Evolutionary conservation across 305 asterid genomes (phyloP).

Genomic region (Fraxinus velutina): DNA sequence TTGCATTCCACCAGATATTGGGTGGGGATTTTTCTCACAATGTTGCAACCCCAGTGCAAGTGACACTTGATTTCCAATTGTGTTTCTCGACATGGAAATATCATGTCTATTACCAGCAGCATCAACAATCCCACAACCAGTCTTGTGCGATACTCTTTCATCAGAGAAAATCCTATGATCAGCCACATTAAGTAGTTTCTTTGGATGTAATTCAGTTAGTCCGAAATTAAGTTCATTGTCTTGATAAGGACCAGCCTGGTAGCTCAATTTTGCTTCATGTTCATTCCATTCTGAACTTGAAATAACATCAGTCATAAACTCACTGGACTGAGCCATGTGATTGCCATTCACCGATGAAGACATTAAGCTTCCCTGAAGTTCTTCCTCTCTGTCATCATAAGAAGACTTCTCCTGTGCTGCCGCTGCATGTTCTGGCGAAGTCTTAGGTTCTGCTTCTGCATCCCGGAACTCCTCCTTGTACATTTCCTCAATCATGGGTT

Average conservation of each 20-base stretch:
- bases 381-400: conserved; percentile 42
- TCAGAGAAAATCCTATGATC: conserved; percentile 1
- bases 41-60: conserved; percentile 54
- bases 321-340: conserved; percentile 27
- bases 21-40: conserved; percentile 25
- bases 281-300: conserved; percentile 24
- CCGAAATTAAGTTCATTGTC: conserved; percentile 30
- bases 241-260: conserved; percentile 31
- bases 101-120: conserved; percentile 9
- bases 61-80: conserved; percentile 40
- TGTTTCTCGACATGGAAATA: conserved; percentile 21
- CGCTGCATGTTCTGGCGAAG: conserved; percentile 40
- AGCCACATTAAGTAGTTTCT: conserved; percentile 8
- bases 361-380: conserved; percentile 31
- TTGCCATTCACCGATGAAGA: conserved; percentile 25
- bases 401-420: conserved; percentile 36
- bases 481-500: conserved; percentile 86
- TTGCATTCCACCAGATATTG: conserved; percentile 22
- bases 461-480: conserved; percentile 74
- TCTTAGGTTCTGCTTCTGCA: conserved; percentile 43
- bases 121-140: conserved; percentile 13
- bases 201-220: conserved; percentile 23
- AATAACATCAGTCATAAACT: conserved; percentile 19
- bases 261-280: conserved; percentile 27
- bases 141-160: conserved; percentile 6